Base-by-base conservation (phyloP, 257 asterid genomes). In the Solanum clarkiae region DNA sequence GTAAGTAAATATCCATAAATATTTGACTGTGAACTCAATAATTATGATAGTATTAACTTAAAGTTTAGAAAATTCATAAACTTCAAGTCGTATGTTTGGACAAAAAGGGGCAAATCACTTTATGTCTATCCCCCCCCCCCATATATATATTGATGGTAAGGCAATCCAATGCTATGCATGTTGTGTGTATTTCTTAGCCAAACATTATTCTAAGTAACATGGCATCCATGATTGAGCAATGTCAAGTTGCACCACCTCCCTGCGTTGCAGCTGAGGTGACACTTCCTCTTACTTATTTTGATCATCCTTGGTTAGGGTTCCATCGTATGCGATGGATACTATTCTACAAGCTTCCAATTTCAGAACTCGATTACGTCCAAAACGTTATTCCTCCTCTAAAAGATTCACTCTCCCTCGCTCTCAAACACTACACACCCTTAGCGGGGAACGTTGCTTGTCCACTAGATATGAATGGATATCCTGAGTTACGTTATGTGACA, bases 371-470 rank as follows among this genome's bases (percentile, higher is more conserved):
- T 20, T 81, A 86, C 82, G 8, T 70, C 8, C 70, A 86, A 20
- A 56, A 84, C 66, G 77, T 77, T 40, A 60, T 86, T 42, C 88
- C 89, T 10, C 12, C 55, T 22, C 87, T 88, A 45, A 88, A 57
- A n/a, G 4, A 17, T 32, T 82, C 85, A 1, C 59, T 82, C 26
- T 81, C 91, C 56, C 85, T 82, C n/a, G 4, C 89, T 13, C 86
- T 88, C 42, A 75, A 84, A 82, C 80, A 84, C 75, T 88, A 71
- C 22, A n/a, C 22, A 3, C 86, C 91, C 5, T 40, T 85, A 0
- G 80, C 86, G 0, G 91, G 89, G 36, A 77, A 84, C 0, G 11
- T 88, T 26, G 11, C 60, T 88, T 88, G 44, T 22, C 90, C 90
- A 0, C 22, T 60, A 8, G 3, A 66, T 24, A 55, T 82, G 1